Evolutionary conservation across 2,329 filamentous ascomycete species (phyloP), one percentile per base, ranked within the genome.

Genomic region (Macrophomina tecta): DNA sequence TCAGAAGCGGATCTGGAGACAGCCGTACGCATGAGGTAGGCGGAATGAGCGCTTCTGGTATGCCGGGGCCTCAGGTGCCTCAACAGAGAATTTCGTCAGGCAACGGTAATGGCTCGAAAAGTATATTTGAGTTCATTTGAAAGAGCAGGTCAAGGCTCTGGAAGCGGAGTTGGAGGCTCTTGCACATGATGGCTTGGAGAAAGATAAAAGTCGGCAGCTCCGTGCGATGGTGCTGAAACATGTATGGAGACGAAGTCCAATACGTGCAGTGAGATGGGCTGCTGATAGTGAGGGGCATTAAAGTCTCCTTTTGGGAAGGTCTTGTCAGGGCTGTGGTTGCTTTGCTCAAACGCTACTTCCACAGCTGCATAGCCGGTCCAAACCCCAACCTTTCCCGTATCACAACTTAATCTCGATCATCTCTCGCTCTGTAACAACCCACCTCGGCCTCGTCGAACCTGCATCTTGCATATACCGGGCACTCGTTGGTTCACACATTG

Each of bases 381-480:
- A 30, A 5, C 38, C n/a, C n/a, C 8, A 14, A 42, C 38, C 9
- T 11, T 7, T 30, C 38, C 32, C 23, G 30, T 38, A 14, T 18
- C 56, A n/a, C 40, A 34, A 46, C 56, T 61, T 48, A 46, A 48
- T n/a, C 40, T 34, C 18, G 40, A 46, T 61, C 56, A 36, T 34
- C 56, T 61, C 42, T 30, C 40, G 28, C n/a, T 40, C 7, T 18
- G 23, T 40, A 48, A 30, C 56, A 7, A 12, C 56, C 28, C 5
- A 61, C 40, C 32, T 46, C 40, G 56, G 16, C 56, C 9, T 32
- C 34, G 12, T 36, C 14, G 28, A 18, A 36, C 55, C 55, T 45
- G 38, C 55, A 14, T 58, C 55, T 58, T 58, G 55, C 23, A 61
- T 61, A 61, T 45, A 16, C 36, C 5, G 40, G 16, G 28, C 14